Conservation (phyloP, 2,329 filamentous ascomycete genomes). For the Elsinoe batatas region DNA sequence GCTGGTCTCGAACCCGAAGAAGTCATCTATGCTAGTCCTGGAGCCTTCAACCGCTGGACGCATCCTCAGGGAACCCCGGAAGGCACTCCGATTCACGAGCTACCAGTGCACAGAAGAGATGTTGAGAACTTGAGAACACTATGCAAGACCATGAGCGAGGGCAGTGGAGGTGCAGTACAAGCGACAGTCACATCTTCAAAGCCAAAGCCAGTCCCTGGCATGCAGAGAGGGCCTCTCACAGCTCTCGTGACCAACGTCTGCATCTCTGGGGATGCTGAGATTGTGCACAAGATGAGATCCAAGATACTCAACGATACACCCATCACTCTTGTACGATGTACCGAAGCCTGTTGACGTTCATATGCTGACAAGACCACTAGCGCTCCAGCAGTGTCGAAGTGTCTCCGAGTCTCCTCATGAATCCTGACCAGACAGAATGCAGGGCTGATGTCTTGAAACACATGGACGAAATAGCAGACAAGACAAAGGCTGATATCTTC, state of each 20-base stretch:
- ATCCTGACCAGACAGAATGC: constrained; percentile 48
- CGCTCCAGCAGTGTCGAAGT: constrained; percentile 89
- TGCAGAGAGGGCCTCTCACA: constrained; percentile 41
- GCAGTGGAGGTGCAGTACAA: constrained; percentile 55
- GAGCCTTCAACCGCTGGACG: constrained; percentile 84
- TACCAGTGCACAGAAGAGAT: constrained; percentile 87
- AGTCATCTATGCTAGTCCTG: constrained; percentile 81
- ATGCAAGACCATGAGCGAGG: constrained; percentile 70
- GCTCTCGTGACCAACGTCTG: constrained; percentile 69
- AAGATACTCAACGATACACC: constrained; percentile 86
- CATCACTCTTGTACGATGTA: constrained; percentile 69
- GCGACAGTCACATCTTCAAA: constrained; percentile 76
- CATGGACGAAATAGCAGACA: constrained; percentile 75
- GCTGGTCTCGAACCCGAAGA: constrained; percentile 88
- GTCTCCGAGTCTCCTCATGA: constrained; percentile 77
- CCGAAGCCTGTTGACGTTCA: neutral
- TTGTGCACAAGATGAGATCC: constrained; percentile 81
- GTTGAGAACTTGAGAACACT: constrained; percentile 67
- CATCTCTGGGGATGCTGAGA: constrained; percentile 75
- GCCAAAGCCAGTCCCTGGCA: constrained; percentile 51
- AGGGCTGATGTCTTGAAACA: constrained; percentile 70
- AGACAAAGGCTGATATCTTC: constrained; percentile 94
- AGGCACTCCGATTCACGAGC: constrained; percentile 64
- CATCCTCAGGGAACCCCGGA: constrained; percentile 73
- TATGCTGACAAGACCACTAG: constrained; percentile 41